Conservation (phyloP, 345 rosid species). For the Carallia brachiata region DNA sequence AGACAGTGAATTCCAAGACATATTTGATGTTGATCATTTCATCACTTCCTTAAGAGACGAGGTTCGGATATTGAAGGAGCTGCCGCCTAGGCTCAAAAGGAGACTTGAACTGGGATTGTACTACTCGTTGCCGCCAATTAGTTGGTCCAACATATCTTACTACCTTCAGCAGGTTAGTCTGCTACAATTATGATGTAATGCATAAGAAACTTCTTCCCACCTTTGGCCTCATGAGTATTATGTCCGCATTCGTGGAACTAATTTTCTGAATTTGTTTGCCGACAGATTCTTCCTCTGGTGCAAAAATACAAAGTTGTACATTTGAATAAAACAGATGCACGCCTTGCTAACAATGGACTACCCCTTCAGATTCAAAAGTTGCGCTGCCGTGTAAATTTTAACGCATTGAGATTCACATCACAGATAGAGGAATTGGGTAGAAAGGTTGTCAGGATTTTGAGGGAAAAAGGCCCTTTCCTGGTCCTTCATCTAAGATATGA, state of each 20-base stretch:
- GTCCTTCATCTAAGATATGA: slow-evolving; percentile 96
- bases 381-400: slow-evolving; percentile 86
- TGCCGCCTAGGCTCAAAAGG: slow-evolving; percentile 79
- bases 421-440: slow-evolving; percentile 85
- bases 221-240: neutral
- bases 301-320: slow-evolving; percentile 78
- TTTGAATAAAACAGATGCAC: slow-evolving; percentile 85
- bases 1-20: slow-evolving; percentile 86
- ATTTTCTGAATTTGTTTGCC: slow-evolving; percentile 15
- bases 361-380: slow-evolving; percentile 82
- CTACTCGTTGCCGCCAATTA: slow-evolving; percentile 73
- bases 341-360: slow-evolving; percentile 81
- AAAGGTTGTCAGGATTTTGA: slow-evolving; percentile 59
- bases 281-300: slow-evolving; percentile 89
- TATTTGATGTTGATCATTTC: slow-evolving; percentile 88
- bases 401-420: slow-evolving; percentile 71
- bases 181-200: neutral
- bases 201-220: neutral
- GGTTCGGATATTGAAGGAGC: slow-evolving; percentile 77
- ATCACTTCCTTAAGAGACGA: slow-evolving; percentile 85
- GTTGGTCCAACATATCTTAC: slow-evolving; percentile 93
- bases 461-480: slow-evolving; percentile 79
- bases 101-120: slow-evolving; percentile 65
- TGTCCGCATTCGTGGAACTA: slow-evolving; percentile 11
- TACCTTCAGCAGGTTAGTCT: slow-evolving; percentile 64